Percentiles rank a stretch among this genome's conserved stretches.
These are phyloP conservation scores for Hygrophorus pudorinus DNA, from an alignment of 768 basidiomycete genomes.

Conservation along the genomic window DNA sequence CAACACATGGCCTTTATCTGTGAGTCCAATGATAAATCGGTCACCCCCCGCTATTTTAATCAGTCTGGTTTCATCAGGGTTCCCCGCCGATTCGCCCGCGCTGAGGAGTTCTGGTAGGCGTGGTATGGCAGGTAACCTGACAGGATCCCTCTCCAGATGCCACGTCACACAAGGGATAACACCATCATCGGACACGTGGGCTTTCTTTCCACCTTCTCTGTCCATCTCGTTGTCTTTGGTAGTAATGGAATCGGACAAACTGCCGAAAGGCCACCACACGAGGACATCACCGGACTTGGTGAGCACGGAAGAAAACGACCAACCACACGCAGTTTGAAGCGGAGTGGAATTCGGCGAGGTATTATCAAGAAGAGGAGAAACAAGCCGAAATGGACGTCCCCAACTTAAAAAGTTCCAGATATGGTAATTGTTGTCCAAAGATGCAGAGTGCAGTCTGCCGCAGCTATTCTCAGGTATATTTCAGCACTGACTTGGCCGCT, in stretches of 20 bases:
- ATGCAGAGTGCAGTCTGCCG: constrained; percentile 63
- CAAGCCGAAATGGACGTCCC: constrained; percentile 67
- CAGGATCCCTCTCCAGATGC: constrained; percentile 45
- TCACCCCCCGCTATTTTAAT: constrained; percentile 79
- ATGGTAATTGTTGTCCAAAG: constrained; percentile 45
- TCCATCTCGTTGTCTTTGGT: constrained; percentile 38
- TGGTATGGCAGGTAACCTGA: constrained; percentile 50
- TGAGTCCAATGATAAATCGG: constrained; percentile 65
- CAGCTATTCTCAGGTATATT: constrained; percentile 36
- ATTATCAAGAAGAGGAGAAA: constrained; percentile 37
- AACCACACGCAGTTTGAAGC: constrained; percentile 69
- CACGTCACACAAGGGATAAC: constrained; percentile 54
- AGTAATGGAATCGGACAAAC: constrained; percentile 26
- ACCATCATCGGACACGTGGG: constrained; percentile 23
- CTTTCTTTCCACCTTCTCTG: constrained; percentile 24
- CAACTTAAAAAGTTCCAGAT: constrained; percentile 74
- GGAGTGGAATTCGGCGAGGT: constrained; percentile 27
- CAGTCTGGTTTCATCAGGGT: constrained; percentile 33
- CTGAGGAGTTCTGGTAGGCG: constrained; percentile 40
- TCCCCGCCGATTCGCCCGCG: constrained; percentile 8
- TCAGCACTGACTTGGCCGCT: neutral
- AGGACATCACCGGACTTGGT: constrained; percentile 62
- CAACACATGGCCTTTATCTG: constrained; percentile 69
- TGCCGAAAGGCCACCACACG: constrained; percentile 62
- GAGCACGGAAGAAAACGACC: constrained; percentile 69